These are phyloP conservation scores for Phytophthora pinifolia DNA, from an alignment of 352 stramenopile genomes.

Conservation along the genomic window DNA sequence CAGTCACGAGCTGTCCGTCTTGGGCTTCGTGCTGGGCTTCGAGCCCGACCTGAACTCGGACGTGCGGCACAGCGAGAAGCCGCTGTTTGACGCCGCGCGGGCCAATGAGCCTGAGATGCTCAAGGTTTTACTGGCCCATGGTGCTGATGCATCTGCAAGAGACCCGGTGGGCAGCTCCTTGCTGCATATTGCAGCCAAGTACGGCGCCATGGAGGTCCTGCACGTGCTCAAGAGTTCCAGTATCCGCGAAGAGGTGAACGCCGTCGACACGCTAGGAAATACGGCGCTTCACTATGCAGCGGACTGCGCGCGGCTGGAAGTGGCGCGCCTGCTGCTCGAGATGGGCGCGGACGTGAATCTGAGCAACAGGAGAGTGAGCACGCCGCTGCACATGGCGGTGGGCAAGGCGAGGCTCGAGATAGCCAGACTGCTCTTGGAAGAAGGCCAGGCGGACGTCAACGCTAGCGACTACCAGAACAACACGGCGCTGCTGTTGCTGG, in stretches of 20 bases:
- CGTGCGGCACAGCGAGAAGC: constrained; percentile 31
- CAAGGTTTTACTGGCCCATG: constrained; percentile 30
- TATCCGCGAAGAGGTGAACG: constrained; percentile 27
- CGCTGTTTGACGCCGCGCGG: constrained; percentile 29
- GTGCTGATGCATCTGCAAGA: constrained; percentile 14
- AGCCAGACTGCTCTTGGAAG: constrained; percentile 26
- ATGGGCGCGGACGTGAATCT: constrained; percentile 31
- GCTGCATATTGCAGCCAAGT: constrained; percentile 41
- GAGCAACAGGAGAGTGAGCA: constrained; percentile 15
- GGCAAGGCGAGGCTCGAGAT: constrained; percentile 27
- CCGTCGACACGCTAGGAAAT: constrained; percentile 28
- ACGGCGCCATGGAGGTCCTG: constrained; percentile 18
- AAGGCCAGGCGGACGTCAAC: constrained; percentile 29
- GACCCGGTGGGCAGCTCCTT: constrained; percentile 32
- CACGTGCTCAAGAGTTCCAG: constrained; percentile 19
- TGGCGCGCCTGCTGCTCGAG: constrained; percentile 16
- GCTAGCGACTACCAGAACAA: constrained; percentile 31
- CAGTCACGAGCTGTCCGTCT: constrained; percentile 22
- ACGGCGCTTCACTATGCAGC: constrained; percentile 38
- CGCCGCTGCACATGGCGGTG: constrained; percentile 31
- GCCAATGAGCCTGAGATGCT: constrained; percentile 26
- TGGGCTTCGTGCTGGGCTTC: constrained; percentile 37
- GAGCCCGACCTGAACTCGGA: constrained; percentile 32
- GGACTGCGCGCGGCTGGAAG: constrained; percentile 18
- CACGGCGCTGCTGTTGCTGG: constrained; percentile 26